These are phyloP conservation scores for Ophiostoma quercus DNA, from an alignment of 2,329 filamentous ascomycete genomes.

Conservation along the genomic window DNA sequence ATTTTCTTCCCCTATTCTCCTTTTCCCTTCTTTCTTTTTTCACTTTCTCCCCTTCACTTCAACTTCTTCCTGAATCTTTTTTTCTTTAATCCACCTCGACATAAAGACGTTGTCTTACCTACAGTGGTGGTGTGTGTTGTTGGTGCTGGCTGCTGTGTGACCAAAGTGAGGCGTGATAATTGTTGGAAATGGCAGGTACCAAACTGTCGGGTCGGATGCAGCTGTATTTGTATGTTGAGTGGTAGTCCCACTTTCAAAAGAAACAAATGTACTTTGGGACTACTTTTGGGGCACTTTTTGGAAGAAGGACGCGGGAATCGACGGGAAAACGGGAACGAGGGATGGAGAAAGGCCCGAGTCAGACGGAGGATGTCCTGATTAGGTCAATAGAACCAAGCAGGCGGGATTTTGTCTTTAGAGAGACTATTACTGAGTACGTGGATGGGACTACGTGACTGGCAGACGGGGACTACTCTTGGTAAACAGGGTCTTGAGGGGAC, in stretches of 20 bases:
- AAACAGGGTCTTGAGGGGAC: neutral
- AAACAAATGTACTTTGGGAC: neutral
- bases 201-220: conserved; percentile 10
- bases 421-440: neutral
- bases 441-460: too few species aligned
- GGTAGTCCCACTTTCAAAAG: neutral
- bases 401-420: neutral
- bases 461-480: neutral
- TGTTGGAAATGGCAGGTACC: conserved; percentile 5
- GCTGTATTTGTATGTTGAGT: conserved; percentile 1
- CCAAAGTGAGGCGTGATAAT: conserved; percentile 6
- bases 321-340: neutral
- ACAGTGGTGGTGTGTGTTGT: too few species aligned
- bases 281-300: too few species aligned
- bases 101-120: neutral
- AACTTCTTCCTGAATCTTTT: neutral
- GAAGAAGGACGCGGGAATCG: neutral
- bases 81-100: too few species aligned
- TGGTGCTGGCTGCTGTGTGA: too few species aligned
- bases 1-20: neutral
- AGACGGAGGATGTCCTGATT: neutral
- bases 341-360: neutral
- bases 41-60: neutral
- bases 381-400: neutral
- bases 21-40: neutral